phyloP scores from a whole-genome alignment of 352 stramenopile genomes.

The Pythium oligandrum region DNA sequence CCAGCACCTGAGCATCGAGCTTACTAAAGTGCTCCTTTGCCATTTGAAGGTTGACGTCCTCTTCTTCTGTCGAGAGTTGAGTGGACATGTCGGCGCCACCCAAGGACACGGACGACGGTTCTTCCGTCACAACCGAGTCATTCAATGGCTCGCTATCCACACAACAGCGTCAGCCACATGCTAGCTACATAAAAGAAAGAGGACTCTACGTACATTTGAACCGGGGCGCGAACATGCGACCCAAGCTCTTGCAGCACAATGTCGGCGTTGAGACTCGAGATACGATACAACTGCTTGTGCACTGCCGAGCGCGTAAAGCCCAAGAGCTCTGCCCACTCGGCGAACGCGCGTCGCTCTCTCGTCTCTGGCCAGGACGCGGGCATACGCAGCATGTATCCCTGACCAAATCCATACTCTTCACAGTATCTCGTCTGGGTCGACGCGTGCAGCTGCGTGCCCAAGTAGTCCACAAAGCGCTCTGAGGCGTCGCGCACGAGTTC shows the following conservation, averaged over 20 bases:
- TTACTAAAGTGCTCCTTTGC: constrained; percentile 48
- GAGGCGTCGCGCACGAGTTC: constrained; percentile 41
- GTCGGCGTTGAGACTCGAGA: constrained; percentile 55
- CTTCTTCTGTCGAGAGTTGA: constrained; percentile 4
- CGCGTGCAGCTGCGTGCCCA: constrained; percentile 43
- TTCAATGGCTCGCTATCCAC: too few relatives aligned
- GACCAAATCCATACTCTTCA: constrained; percentile 43
- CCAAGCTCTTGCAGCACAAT: constrained; percentile 50
- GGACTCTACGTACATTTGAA: constrained; percentile 4
- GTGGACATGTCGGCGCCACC: constrained; percentile 3
- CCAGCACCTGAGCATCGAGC: constrained; percentile 47
- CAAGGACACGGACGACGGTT: not conserved
- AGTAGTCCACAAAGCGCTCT: constrained; percentile 46
- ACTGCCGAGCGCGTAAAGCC: constrained; percentile 42
- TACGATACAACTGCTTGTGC: constrained; percentile 33
- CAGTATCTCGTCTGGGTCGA: constrained; percentile 40
- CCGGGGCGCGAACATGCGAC: not conserved
- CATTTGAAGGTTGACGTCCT: constrained; percentile 22
- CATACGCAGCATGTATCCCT: constrained; percentile 52
- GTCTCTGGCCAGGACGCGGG: constrained; percentile 27
- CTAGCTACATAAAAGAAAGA: too few relatives aligned
- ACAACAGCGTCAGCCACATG: too few relatives aligned
- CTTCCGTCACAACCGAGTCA: not conserved
- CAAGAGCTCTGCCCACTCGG: constrained; percentile 39
- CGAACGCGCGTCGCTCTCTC: constrained; percentile 25